Evolutionary conservation across 2,329 filamentous ascomycete genomes (phyloP).

Genomic region (Trichoderma lentiforme): DNA sequence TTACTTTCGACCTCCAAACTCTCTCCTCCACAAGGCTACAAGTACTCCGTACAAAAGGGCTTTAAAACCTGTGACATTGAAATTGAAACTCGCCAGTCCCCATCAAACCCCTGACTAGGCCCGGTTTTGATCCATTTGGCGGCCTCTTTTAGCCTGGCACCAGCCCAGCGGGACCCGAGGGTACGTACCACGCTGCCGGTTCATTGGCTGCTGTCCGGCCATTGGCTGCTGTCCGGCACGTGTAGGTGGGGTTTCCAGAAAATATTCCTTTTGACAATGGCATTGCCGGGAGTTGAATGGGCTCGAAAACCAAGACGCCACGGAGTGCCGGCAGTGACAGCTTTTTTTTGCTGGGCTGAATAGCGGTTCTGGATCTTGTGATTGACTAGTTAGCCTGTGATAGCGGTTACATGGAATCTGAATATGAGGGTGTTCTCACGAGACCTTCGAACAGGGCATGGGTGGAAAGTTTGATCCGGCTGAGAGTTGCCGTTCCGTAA

Average conservation of each 20-base stretch:
- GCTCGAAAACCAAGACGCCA: not conserved
- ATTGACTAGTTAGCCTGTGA: not conserved
- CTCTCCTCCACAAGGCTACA: not conserved
- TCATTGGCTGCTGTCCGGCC: not conserved
- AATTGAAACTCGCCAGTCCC: constrained; percentile 7
- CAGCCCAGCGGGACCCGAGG: not conserved
- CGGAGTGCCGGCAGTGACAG: not conserved
- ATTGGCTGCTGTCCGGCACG: constrained; percentile 1
- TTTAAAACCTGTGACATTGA: not conserved
- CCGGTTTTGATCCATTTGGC: constrained; percentile 7
- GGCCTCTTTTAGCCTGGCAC: constrained; percentile 8
- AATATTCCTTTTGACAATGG: not conserved
- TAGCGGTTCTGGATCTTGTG: not conserved
- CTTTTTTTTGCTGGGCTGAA: not conserved
- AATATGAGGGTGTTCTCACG: not conserved
- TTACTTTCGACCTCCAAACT: not conserved
- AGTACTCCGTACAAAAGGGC: not conserved
- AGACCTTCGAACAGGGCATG: not conserved
- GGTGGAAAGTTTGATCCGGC: not conserved
- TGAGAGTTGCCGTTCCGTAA: not conserved
- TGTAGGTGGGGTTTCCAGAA: not conserved
- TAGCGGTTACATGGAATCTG: not conserved
- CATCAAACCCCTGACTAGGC: constrained; percentile 16
- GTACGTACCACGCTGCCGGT: not conserved
- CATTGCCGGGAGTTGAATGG: not conserved